Base-by-base conservation (phyloP, 106 monocot species). In the Posidonia australis region DNA sequence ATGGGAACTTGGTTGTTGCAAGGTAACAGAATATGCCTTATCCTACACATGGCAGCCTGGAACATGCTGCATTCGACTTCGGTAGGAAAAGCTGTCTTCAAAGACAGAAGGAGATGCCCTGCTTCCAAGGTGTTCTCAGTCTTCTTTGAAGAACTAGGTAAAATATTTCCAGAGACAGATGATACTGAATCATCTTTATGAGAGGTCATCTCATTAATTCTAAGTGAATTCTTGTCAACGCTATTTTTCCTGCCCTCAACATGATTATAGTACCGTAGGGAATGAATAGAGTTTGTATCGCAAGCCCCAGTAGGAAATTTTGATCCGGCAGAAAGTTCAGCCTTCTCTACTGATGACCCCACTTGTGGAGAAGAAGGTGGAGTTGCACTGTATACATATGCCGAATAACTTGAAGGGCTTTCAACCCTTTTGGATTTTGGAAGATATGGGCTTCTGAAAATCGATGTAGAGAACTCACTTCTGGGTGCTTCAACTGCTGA, bases 1-100 rank as follows among this genome's bases (percentile, higher is more conserved):
- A 53, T 56, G 69, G 80, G 75, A 54, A 65, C 47, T 70, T 69
- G 78, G 28, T 59, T 74, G 14, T 61, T 64, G 64, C 78, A 67
- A 72, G 84, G 84, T 58, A 96, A 46, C 47, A 84, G 62, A 11
- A 79, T 78, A 66, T 96, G 94, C 44, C 94, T 79, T 44, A 86
- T 72, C 25, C 80, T 77, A 67, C 90, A 86, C 94, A 96, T 87
- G 30, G 94, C 70, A 70, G 90, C 90, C 74, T 90, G 94, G 69
- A 82, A 80, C 81, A 84, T 84, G 29, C 82, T 65, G 62, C 94
- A 96, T 65, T 96, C 94, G 43, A 84, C 64, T 49, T 90, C 86
- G 24, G 90, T 90, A 58, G 90, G 86, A 78, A 96, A 82, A 45
- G 74, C 55, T 46, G 82, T 82, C 69, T 82, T 90, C 19, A 59